Conservation (phyloP, 306 rosid species). For the Vigna reflexopilosa region DNA sequence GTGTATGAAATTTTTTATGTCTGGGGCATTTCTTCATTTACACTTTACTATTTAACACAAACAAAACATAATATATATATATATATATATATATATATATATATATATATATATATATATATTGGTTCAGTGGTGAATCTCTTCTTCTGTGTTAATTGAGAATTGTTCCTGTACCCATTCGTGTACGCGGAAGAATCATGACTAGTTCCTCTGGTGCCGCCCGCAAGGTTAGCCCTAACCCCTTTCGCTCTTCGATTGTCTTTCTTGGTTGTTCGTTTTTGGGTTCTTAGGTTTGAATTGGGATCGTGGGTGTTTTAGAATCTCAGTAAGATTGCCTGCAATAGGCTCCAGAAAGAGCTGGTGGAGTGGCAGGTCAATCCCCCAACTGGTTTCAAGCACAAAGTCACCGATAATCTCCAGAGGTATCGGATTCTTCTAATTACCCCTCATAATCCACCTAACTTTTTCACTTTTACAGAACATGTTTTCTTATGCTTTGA, state of each 20-base stretch:
- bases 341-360: constrained; percentile 97
- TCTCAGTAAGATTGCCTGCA: constrained; percentile 98
- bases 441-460: background rate
- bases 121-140: too few species aligned
- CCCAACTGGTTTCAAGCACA: constrained; percentile 93
- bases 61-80: too few species aligned
- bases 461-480: background rate
- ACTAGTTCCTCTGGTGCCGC: constrained; percentile 90
- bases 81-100: too few species aligned
- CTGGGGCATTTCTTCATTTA: too few species aligned
- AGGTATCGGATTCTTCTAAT: constrained; percentile 57
- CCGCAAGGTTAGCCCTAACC: constrained; percentile 77
- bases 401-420: constrained; percentile 95
- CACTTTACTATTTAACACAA: too few species aligned
- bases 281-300: constrained; percentile 1
- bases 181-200: constrained; percentile 61
- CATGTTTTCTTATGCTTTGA: background rate
- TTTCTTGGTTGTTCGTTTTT: background rate
- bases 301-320: constrained; percentile 52
- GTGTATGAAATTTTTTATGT: too few species aligned
- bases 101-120: background rate
- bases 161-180: constrained; percentile 39
- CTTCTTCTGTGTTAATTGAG: constrained; percentile 4
- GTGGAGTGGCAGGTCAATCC: constrained; percentile 99
- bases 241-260: background rate